Conservation (phyloP, 2,329 filamentous ascomycete genomes). For the Fusarium virguliforme region DNA sequence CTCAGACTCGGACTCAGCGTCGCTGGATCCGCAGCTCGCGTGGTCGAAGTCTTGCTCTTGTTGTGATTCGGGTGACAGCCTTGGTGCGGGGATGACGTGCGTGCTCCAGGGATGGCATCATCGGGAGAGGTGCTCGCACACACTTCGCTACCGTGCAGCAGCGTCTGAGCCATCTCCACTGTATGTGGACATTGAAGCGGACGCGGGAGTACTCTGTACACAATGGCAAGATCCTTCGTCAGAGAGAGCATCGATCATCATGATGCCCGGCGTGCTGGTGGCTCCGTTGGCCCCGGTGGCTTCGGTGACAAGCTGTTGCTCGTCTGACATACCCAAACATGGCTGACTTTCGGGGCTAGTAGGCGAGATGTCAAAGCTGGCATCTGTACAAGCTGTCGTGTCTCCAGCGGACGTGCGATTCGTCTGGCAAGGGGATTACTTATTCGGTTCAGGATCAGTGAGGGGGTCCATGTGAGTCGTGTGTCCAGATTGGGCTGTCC, state of each 20-base stretch:
- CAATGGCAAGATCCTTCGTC: conserved; percentile 16
- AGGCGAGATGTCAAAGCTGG: conserved; percentile 5
- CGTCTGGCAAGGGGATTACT: too few species aligned
- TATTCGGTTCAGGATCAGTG: too few species aligned
- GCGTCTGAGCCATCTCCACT: conserved; percentile 18
- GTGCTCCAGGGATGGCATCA: conserved; percentile 5
- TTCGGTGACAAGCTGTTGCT: conserved; percentile 17
- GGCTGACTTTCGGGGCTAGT: background rate
- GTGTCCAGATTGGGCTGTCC: conserved; percentile 9
- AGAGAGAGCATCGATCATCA: conserved; percentile 19
- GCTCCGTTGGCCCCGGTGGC: background rate
- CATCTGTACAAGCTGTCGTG: conserved; percentile 2
- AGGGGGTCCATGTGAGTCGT: conserved; percentile 16
- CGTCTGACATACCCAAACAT: conserved; percentile 14
- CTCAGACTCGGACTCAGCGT: conserved; percentile 4
- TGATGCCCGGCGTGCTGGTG: conserved; percentile 14
- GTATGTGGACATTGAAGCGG: background rate
- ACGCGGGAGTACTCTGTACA: background rate
- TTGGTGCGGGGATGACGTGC: background rate
- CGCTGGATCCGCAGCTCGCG: too few species aligned
- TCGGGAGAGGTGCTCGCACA: background rate
- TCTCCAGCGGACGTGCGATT: background rate
- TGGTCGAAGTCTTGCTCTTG: too few species aligned
- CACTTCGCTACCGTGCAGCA: conserved; percentile 12
- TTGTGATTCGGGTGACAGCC: too few species aligned